Evolutionary conservation across 805 yeast species (phyloP).

Genomic region (Candida vaughaniae): DNA sequence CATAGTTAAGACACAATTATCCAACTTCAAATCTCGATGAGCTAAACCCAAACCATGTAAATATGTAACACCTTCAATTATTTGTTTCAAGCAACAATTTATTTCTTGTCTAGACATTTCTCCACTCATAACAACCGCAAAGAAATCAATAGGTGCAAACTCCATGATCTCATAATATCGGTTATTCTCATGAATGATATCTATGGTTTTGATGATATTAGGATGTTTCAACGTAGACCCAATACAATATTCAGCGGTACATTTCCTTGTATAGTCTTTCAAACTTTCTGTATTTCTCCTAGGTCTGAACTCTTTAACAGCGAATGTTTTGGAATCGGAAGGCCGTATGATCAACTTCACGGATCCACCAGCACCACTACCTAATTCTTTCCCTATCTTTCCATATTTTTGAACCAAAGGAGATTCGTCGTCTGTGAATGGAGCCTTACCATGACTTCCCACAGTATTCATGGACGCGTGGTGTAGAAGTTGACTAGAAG

Average conservation of each 20-base stretch:
- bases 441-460: constrained; percentile 23
- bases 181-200: constrained; percentile 85
- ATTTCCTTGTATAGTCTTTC: constrained; percentile 86
- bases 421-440: constrained; percentile 34
- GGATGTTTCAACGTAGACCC: constrained; percentile 89
- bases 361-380: constrained; percentile 95
- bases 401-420: constrained; percentile 78
- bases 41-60: constrained; percentile 84
- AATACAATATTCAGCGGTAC: constrained; percentile 91
- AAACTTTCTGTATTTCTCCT: constrained; percentile 70
- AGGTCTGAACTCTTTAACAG: constrained; percentile 88
- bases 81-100: constrained; percentile 86
- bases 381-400: constrained; percentile 80
- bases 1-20: constrained; percentile 83
- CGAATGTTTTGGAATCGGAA: constrained; percentile 71
- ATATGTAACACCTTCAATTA: constrained; percentile 76
- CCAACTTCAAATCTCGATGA: constrained; percentile 88
- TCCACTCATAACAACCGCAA: constrained; percentile 92
- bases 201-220: constrained; percentile 87
- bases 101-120: constrained; percentile 79
- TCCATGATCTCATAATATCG: constrained; percentile 91
- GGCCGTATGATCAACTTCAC: constrained; percentile 72
- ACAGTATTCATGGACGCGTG: constrained; percentile 36
- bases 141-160: constrained; percentile 87
- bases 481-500: constrained; percentile 35